Evolutionary conservation across 2,329 filamentous ascomycete species (phyloP).

Genomic region (Fusarium buxicola): DNA sequence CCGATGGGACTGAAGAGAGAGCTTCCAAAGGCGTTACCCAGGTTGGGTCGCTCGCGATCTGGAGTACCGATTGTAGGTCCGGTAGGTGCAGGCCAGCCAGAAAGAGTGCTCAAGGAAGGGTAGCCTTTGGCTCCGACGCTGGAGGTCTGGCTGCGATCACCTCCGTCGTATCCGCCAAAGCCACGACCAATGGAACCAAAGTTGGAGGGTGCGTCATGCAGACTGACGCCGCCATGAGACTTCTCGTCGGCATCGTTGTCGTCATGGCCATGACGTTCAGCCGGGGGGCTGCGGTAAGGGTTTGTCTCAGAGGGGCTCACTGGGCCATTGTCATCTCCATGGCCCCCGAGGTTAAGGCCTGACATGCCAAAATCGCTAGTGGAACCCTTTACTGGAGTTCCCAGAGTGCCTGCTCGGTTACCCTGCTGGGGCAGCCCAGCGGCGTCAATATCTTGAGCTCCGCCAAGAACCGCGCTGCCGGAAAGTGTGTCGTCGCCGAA

Average conservation of each 20-base stretch:
- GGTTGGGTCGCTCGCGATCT: conserved; percentile 70
- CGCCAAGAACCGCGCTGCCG: conserved; percentile 79
- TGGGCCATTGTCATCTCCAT: conserved; percentile 73
- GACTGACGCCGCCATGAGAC: conserved; percentile 54
- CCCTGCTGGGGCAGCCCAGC: conserved; percentile 43
- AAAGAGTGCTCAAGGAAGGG: conserved; percentile 68
- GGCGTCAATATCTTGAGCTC: conserved; percentile 75
- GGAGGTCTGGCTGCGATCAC: conserved; percentile 93
- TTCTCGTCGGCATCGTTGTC: conserved; percentile 66
- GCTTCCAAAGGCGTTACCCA: conserved; percentile 75
- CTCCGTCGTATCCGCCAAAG: conserved; percentile 71
- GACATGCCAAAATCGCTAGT: conserved; percentile 72
- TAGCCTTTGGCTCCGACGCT: conserved; percentile 86
- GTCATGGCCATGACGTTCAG: conserved; percentile 76
- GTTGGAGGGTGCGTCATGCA: conserved; percentile 55
- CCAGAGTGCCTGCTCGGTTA: conserved; percentile 57
- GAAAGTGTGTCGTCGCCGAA: conserved; percentile 75
- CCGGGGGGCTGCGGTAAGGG: conserved; percentile 91
- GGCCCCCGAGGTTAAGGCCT: conserved; percentile 67
- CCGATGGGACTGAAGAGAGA: conserved; percentile 82
- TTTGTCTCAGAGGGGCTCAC: conserved; percentile 96
- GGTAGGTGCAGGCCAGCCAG: conserved; percentile 70
- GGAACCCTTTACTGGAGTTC: conserved; percentile 66
- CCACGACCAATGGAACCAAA: conserved; percentile 68
- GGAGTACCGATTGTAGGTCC: conserved; percentile 72